A percentile compares a stretch with the other conserved stretches of the same genome.
phyloP scores from a whole-genome alignment of 352 stramenopile species.

The Aphanomyces invadans region DNA sequence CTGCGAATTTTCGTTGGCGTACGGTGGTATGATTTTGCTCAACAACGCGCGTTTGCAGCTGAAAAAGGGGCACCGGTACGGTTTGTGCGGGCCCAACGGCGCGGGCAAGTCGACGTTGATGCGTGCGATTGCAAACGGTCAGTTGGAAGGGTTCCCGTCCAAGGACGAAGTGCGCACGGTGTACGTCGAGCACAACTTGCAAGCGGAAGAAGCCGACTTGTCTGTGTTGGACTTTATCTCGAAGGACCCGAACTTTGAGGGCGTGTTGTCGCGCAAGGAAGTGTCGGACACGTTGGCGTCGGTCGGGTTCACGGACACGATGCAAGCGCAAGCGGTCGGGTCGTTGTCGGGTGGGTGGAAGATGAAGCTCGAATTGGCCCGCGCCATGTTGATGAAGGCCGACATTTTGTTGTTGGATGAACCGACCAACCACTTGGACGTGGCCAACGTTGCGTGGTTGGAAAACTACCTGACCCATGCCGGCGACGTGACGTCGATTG shows the following conservation, averaged over 20 bases:
- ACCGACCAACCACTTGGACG: conserved; percentile 92
- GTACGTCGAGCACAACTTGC: conserved; percentile 96
- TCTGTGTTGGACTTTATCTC: conserved; percentile 81
- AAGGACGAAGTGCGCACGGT: conserved; percentile 92
- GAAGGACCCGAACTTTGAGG: conserved; percentile 85
- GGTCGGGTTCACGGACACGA: conserved; percentile 91
- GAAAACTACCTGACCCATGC: conserved; percentile 86
- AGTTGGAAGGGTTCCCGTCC: conserved; percentile 95
- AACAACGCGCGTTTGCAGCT: conserved; percentile 88
- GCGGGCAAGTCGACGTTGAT: conserved; percentile 96
- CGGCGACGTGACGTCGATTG: conserved; percentile 86
- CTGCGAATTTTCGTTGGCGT: conserved; percentile 98
- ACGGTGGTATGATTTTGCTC: conserved; percentile 89
- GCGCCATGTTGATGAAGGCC: conserved; percentile 91
- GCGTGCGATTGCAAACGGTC: conserved; percentile 92
- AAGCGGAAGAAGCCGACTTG: conserved; percentile 82
- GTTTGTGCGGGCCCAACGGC: conserved; percentile 90
- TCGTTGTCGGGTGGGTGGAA: conserved; percentile 94
- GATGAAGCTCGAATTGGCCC: conserved; percentile 93
- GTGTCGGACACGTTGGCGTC: conserved; percentile 86
- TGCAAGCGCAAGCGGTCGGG: conserved; percentile 88
- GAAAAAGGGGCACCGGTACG: conserved; percentile 89
- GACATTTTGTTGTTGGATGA: conserved; percentile 96
- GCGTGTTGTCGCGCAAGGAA: conserved; percentile 78
- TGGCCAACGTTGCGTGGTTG: conserved; percentile 89